Percentiles rank a stretch among this genome's conserved stretches.
phyloP scores from a whole-genome alignment of 495 filamentous ascomycete genomes.

The Entonaema liquescens region DNA sequence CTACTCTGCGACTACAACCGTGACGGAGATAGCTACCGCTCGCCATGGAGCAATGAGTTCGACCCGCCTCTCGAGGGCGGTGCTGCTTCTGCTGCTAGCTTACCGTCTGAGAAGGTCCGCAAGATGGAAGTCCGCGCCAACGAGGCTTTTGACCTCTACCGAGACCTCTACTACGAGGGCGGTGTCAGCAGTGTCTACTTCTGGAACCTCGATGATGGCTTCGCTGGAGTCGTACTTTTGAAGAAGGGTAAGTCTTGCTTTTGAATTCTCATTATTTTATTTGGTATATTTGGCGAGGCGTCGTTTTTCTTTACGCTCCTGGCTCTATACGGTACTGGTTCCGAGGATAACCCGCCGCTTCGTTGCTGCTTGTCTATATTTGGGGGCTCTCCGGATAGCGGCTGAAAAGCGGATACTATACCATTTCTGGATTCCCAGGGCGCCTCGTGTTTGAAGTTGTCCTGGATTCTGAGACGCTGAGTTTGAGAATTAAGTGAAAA shows the following conservation, averaged over 20 bases:
- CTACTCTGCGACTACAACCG: constrained; percentile 99
- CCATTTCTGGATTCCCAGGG: not conserved
- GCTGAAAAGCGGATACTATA: constrained; percentile 7
- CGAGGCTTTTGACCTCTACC: constrained; percentile 96
- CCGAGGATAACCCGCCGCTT: not conserved
- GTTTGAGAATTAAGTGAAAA: constrained; percentile 19
- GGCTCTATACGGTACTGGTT: not conserved
- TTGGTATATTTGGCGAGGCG: not conserved
- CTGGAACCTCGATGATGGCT: constrained; percentile 98
- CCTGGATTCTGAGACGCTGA: constrained; percentile 23
- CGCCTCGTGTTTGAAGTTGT: not conserved
- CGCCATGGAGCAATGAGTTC: constrained; percentile 98
- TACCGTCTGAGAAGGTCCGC: constrained; percentile 85
- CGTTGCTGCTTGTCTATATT: not conserved
- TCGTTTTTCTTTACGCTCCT: not conserved
- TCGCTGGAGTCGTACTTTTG: constrained; percentile 92
- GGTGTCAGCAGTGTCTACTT: constrained; percentile 96
- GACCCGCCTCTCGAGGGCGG: constrained; percentile 75
- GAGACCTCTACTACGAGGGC: constrained; percentile 97
- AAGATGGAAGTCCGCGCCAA: constrained; percentile 94
- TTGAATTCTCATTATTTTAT: constrained; percentile 6
- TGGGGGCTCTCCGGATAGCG: constrained; percentile 8
- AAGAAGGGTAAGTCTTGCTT: constrained; percentile 78
- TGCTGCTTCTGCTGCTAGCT: constrained; percentile 52
- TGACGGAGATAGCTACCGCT: constrained; percentile 95